These are phyloP conservation scores for Tuber melanosporum DNA, from an alignment of 495 filamentous ascomycete species.

Conservation along the genomic window DNA sequence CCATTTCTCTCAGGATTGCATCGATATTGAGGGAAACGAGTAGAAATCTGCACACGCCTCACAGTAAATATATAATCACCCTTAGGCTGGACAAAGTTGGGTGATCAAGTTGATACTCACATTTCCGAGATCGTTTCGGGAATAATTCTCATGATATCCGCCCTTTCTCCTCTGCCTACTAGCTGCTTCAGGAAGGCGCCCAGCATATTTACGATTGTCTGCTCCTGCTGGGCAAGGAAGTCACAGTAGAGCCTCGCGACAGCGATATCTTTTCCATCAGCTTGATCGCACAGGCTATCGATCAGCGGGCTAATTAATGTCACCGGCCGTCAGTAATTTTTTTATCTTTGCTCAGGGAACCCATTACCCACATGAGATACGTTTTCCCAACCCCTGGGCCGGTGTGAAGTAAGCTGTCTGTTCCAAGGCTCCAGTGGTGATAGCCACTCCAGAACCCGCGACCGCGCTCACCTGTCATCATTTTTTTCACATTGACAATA, in stretches of 20 bases:
- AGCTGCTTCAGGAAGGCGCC: background rate
- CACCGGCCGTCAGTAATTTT: background rate
- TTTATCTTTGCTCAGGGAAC: background rate
- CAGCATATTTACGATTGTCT: background rate
- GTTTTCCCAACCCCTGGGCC: background rate
- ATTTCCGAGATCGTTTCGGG: background rate
- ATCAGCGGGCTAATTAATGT: background rate
- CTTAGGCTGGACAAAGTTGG: background rate
- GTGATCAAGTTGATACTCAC: background rate
- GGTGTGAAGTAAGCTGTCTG: background rate
- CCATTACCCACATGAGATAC: background rate
- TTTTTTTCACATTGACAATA: background rate
- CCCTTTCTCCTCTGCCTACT: background rate
- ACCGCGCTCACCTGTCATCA: background rate
- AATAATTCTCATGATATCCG: slow-evolving; percentile 3
- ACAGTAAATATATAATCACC: background rate
- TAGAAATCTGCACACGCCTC: background rate
- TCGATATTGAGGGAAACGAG: slow-evolving; percentile 2
- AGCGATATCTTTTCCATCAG: background rate
- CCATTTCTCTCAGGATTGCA: background rate
- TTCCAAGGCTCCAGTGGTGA: background rate
- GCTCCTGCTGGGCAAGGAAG: background rate
- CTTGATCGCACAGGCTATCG: background rate
- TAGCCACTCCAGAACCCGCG: background rate
- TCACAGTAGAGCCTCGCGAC: background rate